Conservation (phyloP, 345 rosid genomes). For the Gossypium longicalyx region DNA sequence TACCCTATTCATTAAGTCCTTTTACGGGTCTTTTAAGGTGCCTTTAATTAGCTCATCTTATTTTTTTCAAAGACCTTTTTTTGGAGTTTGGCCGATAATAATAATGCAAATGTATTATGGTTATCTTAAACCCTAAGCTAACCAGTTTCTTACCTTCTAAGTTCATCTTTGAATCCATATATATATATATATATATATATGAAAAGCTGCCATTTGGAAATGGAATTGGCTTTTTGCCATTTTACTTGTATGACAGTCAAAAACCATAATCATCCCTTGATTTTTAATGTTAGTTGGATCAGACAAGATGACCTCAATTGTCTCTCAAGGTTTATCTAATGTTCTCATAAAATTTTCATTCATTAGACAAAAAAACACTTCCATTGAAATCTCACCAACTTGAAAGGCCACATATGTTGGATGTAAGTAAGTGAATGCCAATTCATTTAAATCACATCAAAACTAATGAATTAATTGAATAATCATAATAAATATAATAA, state of each 20-base stretch:
- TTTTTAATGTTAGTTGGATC: slow-evolving; percentile 13
- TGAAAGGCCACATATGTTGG: not conserved
- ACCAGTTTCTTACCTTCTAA: slow-evolving; percentile 29
- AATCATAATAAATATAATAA: not conserved
- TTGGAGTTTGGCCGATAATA: too few relatives aligned
- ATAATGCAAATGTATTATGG: not conserved
- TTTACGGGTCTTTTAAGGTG: not conserved
- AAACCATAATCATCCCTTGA: slow-evolving; percentile 3
- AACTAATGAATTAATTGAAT: not conserved
- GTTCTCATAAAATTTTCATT: not conserved
- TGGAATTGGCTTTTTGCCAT: not conserved
- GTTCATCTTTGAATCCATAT: slow-evolving; percentile 13
- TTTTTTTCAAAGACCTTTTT: too few relatives aligned
- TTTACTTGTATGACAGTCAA: not conserved
- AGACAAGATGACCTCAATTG: not conserved
- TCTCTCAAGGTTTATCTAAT: not conserved
- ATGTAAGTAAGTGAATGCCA: not conserved
- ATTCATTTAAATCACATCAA: slow-evolving; percentile 12
- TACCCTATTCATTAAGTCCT: not conserved
- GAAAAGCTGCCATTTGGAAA: not conserved
- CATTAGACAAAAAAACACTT: not conserved
- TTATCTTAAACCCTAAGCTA: slow-evolving; percentile 11
- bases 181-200: too few relatives aligned
- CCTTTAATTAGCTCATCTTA: not conserved
- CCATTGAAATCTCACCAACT: slow-evolving; percentile 17